phyloP scores from a whole-genome alignment of 495 filamentous ascomycete genomes.

The Penicillium simplicissimum region DNA sequence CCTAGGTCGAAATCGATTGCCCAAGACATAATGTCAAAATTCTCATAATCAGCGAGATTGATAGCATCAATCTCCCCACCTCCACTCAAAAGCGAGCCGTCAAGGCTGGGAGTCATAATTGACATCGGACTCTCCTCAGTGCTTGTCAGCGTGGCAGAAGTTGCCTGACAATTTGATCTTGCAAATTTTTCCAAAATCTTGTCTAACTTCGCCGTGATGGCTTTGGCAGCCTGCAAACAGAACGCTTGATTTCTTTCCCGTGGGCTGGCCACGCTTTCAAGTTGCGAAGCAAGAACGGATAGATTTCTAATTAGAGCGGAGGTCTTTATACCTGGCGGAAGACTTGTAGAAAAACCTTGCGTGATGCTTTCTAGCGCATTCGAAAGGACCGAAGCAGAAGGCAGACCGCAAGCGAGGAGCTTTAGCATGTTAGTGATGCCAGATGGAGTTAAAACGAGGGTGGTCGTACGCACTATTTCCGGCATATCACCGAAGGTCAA shows the following conservation, averaged over 20 bases:
- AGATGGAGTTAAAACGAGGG: neutral
- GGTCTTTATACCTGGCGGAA: constrained; percentile 18
- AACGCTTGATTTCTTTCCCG: constrained; percentile 21
- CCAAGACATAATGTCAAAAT: constrained; percentile 20
- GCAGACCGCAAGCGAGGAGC: constrained; percentile 20
- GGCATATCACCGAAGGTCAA: constrained; percentile 16
- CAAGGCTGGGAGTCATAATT: constrained; percentile 8
- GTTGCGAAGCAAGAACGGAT: constrained; percentile 20
- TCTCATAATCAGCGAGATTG: constrained; percentile 18
- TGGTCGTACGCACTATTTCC: constrained; percentile 16
- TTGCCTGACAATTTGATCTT: constrained; percentile 6
- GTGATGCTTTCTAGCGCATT: constrained; percentile 15
- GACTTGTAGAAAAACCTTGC: constrained; percentile 5
- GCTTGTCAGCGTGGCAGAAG: constrained; percentile 8
- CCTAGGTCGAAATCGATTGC: constrained; percentile 19
- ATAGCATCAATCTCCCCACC: constrained; percentile 14
- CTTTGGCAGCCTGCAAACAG: constrained; percentile 22
- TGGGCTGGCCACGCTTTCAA: constrained; percentile 20
- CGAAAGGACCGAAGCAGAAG: constrained; percentile 15
- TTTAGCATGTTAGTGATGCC: constrained; percentile 5
- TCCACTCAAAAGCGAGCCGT: constrained; percentile 5
- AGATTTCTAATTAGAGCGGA: constrained; percentile 21
- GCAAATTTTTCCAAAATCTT: constrained; percentile 18
- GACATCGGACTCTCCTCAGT: constrained; percentile 10
- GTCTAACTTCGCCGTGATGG: constrained; percentile 22